Evolutionary conservation across 2,329 filamentous ascomycete species (phyloP).

Genomic region (Fusarium odoratissimum): DNA sequence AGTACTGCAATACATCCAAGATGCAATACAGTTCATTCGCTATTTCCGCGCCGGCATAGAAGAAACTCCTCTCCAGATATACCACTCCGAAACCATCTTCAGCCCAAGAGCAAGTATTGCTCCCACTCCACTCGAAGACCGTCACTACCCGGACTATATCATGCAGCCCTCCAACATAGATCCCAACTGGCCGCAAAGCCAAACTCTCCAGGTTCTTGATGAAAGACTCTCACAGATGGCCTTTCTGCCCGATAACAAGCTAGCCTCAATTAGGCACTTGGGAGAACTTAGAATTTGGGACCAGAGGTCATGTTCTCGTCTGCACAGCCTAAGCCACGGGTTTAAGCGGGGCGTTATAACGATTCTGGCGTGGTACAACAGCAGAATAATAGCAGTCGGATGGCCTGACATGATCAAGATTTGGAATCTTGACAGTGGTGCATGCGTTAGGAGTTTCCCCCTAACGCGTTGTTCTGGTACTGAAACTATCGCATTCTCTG

Average conservation of each 20-base stretch:
- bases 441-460: not conserved
- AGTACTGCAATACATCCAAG: not conserved
- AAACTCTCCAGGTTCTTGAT: not conserved
- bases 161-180: not conserved
- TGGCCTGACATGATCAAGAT: not conserved
- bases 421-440: not conserved
- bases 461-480: accelerated
- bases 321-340: not conserved
- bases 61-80: not conserved
- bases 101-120: not conserved
- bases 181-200: not conserved
- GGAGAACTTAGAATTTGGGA: not conserved
- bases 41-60: not conserved
- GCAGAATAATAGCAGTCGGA: not conserved
- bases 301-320: not conserved
- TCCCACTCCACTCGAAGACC: not conserved
- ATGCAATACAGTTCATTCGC: not conserved
- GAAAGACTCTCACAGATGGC: accelerated
- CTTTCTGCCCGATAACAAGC: not conserved
- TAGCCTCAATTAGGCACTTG: accelerated
- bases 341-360: accelerated
- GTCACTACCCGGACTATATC: not conserved
- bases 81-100: not conserved
- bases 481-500: not conserved
- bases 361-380: not conserved